Base-by-base conservation (phyloP, 306 rosid genomes). In the Gillenia trifoliata region DNA sequence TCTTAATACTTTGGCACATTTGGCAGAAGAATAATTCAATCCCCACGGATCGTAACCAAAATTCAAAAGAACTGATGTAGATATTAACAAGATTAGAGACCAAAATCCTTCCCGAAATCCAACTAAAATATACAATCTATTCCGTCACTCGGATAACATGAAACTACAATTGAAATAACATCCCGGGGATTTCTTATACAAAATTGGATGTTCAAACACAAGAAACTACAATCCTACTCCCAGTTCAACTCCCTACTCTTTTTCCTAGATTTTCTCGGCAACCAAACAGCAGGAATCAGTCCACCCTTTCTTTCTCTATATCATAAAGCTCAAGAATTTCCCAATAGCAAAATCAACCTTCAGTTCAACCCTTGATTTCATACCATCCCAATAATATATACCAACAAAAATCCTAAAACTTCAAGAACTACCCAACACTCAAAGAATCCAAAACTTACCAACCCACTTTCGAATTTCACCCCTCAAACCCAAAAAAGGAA, bases 391-490 rank as follows among this genome's bases (percentile, higher is more conserved):
- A 33, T 23, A 43, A 16, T 16, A 34, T 6, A 65, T 10, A 15
- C 50, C 74, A 23, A 9, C 13, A 11, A 34, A 68, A 40, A 17
- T 11, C 60, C 66, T 71, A 65, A 33, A 55, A 76, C 41, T 62
- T 20, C 50, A 76, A 81, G 72, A 81, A 64, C 69, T 15, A 80
- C 36, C 43, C 61, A 7, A 54, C 70, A 71, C 50, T 79, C 75
- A 73, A 64, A 40, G 64, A 78, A 77, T 57, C 66, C 73, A 40
- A 57, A 75, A 55, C 70, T 20, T 12, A 45, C 38, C 55, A 65
- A 75, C 33, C 66, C 64, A 62, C 52, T 60, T 60, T 49, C 76
- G 60, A 72, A 64, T 65, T 61, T 66, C 81, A 36, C 8, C 70
- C 61, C 71, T 43, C 78, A 75, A 80, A 75, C 45, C 80, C 73